phyloP scores from a whole-genome alignment of 441 rosid species.

The Adansonia rubrostipa region DNA sequence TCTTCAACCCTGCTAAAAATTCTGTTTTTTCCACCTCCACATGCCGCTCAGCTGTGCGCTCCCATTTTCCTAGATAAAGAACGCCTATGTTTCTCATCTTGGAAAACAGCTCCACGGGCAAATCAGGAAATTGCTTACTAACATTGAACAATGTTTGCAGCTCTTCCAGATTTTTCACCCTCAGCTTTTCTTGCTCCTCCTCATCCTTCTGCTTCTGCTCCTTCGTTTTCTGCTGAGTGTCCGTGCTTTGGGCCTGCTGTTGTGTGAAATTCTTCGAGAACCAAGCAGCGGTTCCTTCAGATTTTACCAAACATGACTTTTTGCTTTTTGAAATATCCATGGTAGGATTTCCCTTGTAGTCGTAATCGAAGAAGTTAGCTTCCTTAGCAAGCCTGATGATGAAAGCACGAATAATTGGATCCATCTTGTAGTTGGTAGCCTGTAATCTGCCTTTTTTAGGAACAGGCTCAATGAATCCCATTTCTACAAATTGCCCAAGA shows the following conservation, averaged over 20 bases:
- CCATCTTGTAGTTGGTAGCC: conserved; percentile 38
- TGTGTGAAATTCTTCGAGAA: not conserved
- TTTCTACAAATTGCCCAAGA: conserved; percentile 24
- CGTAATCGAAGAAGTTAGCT: conserved; percentile 15
- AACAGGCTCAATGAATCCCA: conserved; percentile 40
- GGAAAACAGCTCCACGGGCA: conserved; percentile 39
- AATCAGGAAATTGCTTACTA: conserved; percentile 46
- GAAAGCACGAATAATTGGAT: conserved; percentile 45
- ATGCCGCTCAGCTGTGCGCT: conserved; percentile 42
- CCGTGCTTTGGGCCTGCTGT: not conserved
- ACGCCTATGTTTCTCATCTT: conserved; percentile 39
- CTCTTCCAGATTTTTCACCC: not conserved
- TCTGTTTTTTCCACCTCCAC: conserved; percentile 50
- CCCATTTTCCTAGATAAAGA: conserved; percentile 62
- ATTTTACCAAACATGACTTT: conserved; percentile 41
- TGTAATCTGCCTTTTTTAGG: not conserved
- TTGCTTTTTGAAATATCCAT: not conserved
- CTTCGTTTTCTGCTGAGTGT: not conserved
- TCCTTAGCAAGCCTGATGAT: too few species aligned
- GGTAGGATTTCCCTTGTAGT: conserved; percentile 23
- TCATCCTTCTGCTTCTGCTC: not conserved
- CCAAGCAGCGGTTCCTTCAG: not conserved
- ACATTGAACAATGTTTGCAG: conserved; percentile 48
- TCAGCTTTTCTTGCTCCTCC: not conserved
- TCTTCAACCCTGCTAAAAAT: conserved; percentile 43